A percentile compares a stretch with the other conserved stretches of the same genome.
Evolutionary conservation across 2,329 filamentous ascomycete genomes (phyloP).

Genomic region (Clonostachys rosea): DNA sequence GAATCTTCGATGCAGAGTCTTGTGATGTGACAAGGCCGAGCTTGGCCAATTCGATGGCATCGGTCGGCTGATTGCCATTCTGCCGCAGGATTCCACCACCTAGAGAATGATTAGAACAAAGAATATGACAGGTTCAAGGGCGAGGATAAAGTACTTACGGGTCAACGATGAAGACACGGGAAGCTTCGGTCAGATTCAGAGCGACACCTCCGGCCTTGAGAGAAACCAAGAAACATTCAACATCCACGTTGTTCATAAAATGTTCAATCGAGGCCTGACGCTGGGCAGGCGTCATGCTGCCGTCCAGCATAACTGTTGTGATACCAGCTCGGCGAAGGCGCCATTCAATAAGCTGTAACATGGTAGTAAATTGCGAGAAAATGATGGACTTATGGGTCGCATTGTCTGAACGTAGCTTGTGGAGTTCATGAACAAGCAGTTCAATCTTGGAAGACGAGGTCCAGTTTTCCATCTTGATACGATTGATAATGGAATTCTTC

Average conservation of each 20-base stretch:
- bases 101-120: constrained; percentile 26
- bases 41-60: constrained; percentile 93
- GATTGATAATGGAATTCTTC: constrained; percentile 96
- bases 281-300: constrained; percentile 92
- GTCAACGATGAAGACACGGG: constrained; percentile 91
- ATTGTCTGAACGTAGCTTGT: constrained; percentile 87
- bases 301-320: constrained; percentile 96
- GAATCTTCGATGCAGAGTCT: constrained; percentile 95
- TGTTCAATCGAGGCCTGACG: constrained; percentile 91
- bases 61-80: constrained; percentile 98
- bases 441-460: constrained; percentile 98
- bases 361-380: constrained; percentile 95
- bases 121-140: constrained; percentile 1
- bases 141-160: constrained; percentile 57
- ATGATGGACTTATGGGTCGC: constrained; percentile 95
- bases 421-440: constrained; percentile 88
- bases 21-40: constrained; percentile 88
- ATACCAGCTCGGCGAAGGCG: constrained; percentile 93
- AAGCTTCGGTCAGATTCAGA: constrained; percentile 91
- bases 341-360: constrained; percentile 97
- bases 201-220: constrained; percentile 95
- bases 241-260: constrained; percentile 92
- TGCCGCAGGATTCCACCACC: constrained; percentile 99
- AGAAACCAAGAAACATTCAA: constrained; percentile 94
- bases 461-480: constrained; percentile 99